These are phyloP conservation scores for Berberis vulgaris DNA, from an alignment of 164 flowering plant genomes.

Conservation along the genomic window DNA sequence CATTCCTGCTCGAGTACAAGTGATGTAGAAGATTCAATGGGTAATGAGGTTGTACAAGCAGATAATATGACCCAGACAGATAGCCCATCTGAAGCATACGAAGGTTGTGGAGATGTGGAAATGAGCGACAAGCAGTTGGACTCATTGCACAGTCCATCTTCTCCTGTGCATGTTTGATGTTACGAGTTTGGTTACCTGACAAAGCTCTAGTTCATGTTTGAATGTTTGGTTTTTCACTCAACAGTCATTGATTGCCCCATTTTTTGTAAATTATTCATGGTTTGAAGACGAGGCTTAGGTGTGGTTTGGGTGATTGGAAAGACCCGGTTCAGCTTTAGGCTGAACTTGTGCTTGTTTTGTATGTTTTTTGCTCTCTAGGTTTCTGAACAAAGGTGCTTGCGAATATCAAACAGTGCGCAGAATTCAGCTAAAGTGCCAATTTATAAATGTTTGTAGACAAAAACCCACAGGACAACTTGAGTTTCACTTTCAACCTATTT, in stretches of 20 bases:
- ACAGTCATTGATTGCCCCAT: slow-evolving; percentile 11
- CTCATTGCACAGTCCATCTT: slow-evolving; percentile 7
- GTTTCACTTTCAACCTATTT: too few species aligned
- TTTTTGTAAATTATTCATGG: slow-evolving; percentile 9
- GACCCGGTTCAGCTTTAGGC: slow-evolving; percentile 47
- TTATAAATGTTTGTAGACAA: too few species aligned
- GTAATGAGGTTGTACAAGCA: slow-evolving; percentile 13
- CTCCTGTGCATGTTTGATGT: slow-evolving; percentile 11
- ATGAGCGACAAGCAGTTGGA: slow-evolving; percentile 27
- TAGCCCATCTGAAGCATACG: slow-evolving; percentile 10
- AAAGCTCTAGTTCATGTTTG: neutral
- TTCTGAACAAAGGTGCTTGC: too few species aligned
- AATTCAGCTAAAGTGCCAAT: too few species aligned
- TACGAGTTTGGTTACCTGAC: slow-evolving; percentile 5
- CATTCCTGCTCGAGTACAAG: too few species aligned
- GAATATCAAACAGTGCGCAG: too few species aligned
- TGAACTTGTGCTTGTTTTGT: slow-evolving; percentile 31
- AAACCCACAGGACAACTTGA: too few species aligned
- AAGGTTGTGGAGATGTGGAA: slow-evolving; percentile 19
- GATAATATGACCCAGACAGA: slow-evolving; percentile 4
- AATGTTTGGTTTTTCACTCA: slow-evolving; percentile 15
- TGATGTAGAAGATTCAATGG: slow-evolving; percentile 23
- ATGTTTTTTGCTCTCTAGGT: too few species aligned
- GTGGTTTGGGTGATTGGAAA: slow-evolving; percentile 7
- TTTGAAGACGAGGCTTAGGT: slow-evolving; percentile 11